Evolutionary conservation across 2,329 filamentous ascomycete genomes (phyloP).

Genomic region (Cytospora paraplurivora): DNA sequence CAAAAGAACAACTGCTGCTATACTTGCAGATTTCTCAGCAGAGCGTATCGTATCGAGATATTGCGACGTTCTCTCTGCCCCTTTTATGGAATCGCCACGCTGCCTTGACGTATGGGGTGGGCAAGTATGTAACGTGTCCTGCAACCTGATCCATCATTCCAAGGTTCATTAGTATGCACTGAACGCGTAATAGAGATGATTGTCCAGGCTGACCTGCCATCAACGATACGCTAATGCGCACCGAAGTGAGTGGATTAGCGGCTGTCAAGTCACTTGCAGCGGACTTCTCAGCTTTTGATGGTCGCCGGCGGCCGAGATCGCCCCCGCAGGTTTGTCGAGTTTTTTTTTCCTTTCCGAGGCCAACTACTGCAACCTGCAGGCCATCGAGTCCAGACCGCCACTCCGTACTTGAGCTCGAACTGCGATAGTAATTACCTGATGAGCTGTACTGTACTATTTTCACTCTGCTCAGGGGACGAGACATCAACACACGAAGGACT

Average conservation of each 20-base stretch:
- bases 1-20: neutral
- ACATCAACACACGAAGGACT: neutral
- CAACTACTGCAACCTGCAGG: conserved; percentile 2
- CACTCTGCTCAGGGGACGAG: neutral
- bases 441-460: neutral
- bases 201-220: conserved; percentile 11
- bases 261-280: conserved; percentile 12
- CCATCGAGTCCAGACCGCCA: conserved; percentile 24
- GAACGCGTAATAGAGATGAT: conserved; percentile 2
- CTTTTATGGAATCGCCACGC: neutral
- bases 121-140: conserved; percentile 18
- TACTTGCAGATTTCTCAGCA: neutral
- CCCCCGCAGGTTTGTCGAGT: conserved; percentile 7
- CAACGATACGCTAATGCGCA: conserved; percentile 17
- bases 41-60: neutral
- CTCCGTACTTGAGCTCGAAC: conserved; percentile 13
- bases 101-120: neutral
- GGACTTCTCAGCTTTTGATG: conserved; percentile 3
- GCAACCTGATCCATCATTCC: neutral
- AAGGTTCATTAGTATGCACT: neutral
- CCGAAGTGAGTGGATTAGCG: conserved; percentile 9
- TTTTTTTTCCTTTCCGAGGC: conserved; percentile 6
- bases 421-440: conserved; percentile 7
- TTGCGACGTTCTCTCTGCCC: neutral
- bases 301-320: conserved; percentile 9